These are phyloP conservation scores for Cnidoscolus chayamansa DNA, from an alignment of 441 rosid genomes.

Conservation along the genomic window DNA sequence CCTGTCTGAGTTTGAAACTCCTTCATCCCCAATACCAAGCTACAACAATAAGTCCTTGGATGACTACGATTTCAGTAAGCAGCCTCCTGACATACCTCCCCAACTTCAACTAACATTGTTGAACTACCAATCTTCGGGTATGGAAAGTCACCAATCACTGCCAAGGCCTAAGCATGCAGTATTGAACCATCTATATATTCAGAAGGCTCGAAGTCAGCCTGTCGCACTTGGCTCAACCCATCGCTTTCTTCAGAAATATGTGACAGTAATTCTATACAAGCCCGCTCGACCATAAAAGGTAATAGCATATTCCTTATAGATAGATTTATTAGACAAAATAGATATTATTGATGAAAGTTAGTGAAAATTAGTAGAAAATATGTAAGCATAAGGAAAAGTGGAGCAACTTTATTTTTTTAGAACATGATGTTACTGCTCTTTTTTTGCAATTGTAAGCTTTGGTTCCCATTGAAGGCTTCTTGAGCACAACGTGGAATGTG, in stretches of 20 bases:
- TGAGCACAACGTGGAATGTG: not conserved
- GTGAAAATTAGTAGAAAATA: constrained; percentile 8
- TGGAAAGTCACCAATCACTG: constrained; percentile 13
- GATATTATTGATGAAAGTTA: constrained; percentile 7
- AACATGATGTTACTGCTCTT: not conserved
- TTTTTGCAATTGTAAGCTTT: not conserved
- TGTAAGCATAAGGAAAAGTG: not conserved
- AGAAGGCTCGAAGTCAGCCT: constrained; percentile 34
- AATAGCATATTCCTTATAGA: constrained; percentile 13
- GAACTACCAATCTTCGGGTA: constrained; percentile 20
- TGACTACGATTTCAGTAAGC: constrained; percentile 44
- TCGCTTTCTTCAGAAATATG: constrained; percentile 57
- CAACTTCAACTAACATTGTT: constrained; percentile 38
- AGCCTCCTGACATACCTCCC: constrained; percentile 57
- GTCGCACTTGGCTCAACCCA: constrained; percentile 50
- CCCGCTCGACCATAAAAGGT: constrained; percentile 35
- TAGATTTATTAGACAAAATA: constrained; percentile 16
- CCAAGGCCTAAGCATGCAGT: constrained; percentile 36
- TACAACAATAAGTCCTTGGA: constrained; percentile 36
- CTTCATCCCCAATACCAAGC: constrained; percentile 57
- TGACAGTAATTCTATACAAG: constrained; percentile 55
- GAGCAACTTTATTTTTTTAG: constrained; percentile 5
- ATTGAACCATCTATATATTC: constrained; percentile 55
- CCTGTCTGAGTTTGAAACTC: constrained; percentile 42
- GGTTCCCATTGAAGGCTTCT: not conserved